These are phyloP conservation scores for Lasiodiplodia sp. DNA, from an alignment of 2,329 filamentous ascomycete species.

Conservation along the genomic window DNA sequence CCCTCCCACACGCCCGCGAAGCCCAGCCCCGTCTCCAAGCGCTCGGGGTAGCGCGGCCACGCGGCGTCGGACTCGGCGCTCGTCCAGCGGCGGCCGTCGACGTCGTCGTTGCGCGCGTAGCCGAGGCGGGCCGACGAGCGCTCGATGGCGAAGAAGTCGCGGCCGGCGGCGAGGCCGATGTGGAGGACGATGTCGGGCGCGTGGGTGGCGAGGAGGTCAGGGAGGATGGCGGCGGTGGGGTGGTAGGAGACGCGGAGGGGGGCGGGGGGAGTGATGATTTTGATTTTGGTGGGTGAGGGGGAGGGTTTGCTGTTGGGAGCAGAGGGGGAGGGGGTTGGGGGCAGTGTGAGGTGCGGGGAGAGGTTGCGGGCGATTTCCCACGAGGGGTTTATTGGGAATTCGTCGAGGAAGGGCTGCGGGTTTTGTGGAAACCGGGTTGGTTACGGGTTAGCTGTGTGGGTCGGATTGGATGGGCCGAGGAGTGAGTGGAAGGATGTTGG, in stretches of 20 bases:
- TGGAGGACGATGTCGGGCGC: conserved; percentile 71
- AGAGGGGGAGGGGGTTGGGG: conserved; percentile 62
- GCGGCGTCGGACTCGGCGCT: conserved; percentile 40
- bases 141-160: conserved; percentile 74
- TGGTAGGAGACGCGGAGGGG: conserved; percentile 76
- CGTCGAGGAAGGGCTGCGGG: conserved; percentile 75
- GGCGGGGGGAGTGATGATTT: conserved; percentile 60
- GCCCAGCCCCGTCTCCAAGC: conserved; percentile 38
- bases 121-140: conserved; percentile 73
- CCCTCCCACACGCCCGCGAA: conserved; percentile 33
- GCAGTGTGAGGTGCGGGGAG: conserved; percentile 43
- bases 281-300: conserved; percentile 69
- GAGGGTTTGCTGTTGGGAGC: conserved; percentile 61
- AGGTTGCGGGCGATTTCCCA: conserved; percentile 77
- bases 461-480: neutral
- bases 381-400: conserved; percentile 75
- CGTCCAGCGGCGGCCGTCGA: conserved; percentile 61
- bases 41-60: conserved; percentile 38
- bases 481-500: neutral
- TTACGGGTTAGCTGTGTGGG: neutral
- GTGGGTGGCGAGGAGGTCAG: conserved; percentile 64
- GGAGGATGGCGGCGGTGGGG: conserved; percentile 68
- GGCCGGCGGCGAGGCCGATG: conserved; percentile 77
- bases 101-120: conserved; percentile 70
- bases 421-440: neutral